These are phyloP conservation scores for Luzula sylvatica DNA, from an alignment of 176 grass and related monocot species.

Conservation along the genomic window DNA sequence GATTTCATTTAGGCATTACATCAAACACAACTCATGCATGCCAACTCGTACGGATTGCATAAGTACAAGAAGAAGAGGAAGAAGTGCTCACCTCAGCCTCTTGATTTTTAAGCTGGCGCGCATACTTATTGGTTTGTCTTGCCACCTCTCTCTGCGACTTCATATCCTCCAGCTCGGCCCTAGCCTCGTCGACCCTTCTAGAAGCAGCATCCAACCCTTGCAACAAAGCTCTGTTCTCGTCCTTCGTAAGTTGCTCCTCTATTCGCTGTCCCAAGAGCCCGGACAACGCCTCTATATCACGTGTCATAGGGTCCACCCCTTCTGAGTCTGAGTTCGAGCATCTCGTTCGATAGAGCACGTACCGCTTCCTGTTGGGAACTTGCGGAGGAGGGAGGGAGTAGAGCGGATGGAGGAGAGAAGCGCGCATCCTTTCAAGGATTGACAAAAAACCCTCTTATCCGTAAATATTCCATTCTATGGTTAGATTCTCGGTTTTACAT, in stretches of 20 bases:
- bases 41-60: no score
- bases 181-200: constrained; percentile 63
- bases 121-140: constrained; percentile 34
- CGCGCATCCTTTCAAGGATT: constrained; percentile 5
- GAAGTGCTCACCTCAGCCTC: constrained; percentile 40
- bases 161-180: constrained; percentile 60
- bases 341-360: constrained; percentile 12
- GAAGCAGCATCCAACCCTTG: constrained; percentile 62
- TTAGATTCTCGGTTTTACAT: no score
- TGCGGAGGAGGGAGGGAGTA: neutral
- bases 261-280: constrained; percentile 49
- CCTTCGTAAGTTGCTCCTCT: constrained; percentile 52
- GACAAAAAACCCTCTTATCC: no score
- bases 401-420: constrained; percentile 33
- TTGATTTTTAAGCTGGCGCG: constrained; percentile 50
- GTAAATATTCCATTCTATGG: no score
- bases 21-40: no score
- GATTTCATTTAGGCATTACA: no score
- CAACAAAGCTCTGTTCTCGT: constrained; percentile 61
- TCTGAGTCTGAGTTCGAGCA: constrained; percentile 24
- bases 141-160: constrained; percentile 48
- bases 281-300: constrained; percentile 25
- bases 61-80: no score
- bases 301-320: neutral
- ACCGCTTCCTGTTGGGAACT: neutral